Percentiles rank a stretch among this genome's conserved stretches.
These are phyloP conservation scores for Euphorbia pulcherrima DNA, from an alignment of 345 rosid genomes.

Conservation along the genomic window DNA sequence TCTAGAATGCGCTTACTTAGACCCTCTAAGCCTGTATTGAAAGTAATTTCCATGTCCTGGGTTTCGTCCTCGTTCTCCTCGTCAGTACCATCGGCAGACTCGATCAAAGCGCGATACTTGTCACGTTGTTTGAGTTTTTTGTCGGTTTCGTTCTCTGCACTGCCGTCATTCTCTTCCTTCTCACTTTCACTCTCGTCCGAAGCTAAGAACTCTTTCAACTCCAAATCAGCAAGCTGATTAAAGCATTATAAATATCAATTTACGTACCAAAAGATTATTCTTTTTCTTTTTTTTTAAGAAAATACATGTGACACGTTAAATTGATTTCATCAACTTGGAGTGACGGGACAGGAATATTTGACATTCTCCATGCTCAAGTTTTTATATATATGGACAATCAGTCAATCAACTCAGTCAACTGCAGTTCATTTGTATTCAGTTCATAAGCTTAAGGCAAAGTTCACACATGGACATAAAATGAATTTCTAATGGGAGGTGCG, in stretches of 20 bases:
- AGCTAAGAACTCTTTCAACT: slow-evolving; percentile 79
- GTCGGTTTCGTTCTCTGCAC: slow-evolving; percentile 31
- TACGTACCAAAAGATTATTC: slow-evolving; percentile 10
- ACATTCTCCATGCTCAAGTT: not conserved
- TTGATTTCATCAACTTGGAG: slow-evolving; percentile 1
- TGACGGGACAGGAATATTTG: not conserved
- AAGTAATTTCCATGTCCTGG: slow-evolving; percentile 90
- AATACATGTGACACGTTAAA: not conserved
- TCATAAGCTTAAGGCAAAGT: not conserved
- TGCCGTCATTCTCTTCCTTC: slow-evolving; percentile 35
- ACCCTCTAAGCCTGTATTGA: slow-evolving; percentile 87
- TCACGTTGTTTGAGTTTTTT: slow-evolving; percentile 46
- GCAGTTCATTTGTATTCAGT: not conserved
- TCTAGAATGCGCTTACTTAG: slow-evolving; percentile 67
- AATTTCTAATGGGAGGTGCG: not conserved
- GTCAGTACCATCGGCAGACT: slow-evolving; percentile 59
- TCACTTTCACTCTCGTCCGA: slow-evolving; percentile 74
- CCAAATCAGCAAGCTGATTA: slow-evolving; percentile 66
- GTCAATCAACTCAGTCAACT: not conserved
- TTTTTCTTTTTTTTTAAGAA: too few species aligned
- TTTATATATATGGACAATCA: not conserved
- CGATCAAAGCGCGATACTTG: slow-evolving; percentile 61
- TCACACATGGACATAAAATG: not conserved
- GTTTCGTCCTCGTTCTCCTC: slow-evolving; percentile 50
- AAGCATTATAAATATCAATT: slow-evolving; percentile 18